Evolutionary conservation across 2,329 filamentous ascomycete genomes (phyloP), one percentile per base, ranked within the genome.

Genomic region (Scorias spongiosa): DNA sequence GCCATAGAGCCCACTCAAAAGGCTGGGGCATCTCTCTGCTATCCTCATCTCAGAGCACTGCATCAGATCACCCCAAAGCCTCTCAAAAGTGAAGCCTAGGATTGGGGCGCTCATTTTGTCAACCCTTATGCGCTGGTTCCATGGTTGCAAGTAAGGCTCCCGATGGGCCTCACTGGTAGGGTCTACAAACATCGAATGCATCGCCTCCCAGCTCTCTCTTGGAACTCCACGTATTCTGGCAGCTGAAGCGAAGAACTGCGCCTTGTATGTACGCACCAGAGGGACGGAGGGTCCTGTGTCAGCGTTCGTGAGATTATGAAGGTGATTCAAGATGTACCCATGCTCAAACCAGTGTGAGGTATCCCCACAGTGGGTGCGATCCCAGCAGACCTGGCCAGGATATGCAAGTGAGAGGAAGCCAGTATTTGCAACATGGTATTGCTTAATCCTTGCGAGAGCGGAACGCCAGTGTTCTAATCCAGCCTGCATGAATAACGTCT

Each of bases 401-500:
- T 50, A 61, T 1, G 67, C 66, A 0, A 72, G 58, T 39, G 63
- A 64, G 6, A 72, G 54, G 49, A 70, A 67, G 1, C 68, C 67
- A 0, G 68, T 72, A 37, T 60, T 49, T 39, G 61, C 49, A 36
- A 56, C 43, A 41, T 63, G 63, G 48, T 65, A 70, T 30, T 66
- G 58, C 1, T 55, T 49, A 6, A 70, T 51, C 64, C 61, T 5
- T 57, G 51, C 26, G 58, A 58, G 12, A n/a, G 10, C 29, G 66
- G 53, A 40, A 64, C 59, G 30, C 46, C 47, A 28, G 58, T 56
- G 36, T 66, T 64, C 48, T 71, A 66, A 47, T 29, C 60, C 60
- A 3, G 66, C 68, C 54, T 71, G 68, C 5, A 71, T 55, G 55
- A 72, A 72, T 20, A 71, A 47, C 0, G 66, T 70, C 41, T 71